Base-by-base conservation (phyloP, 352 stramenopile genomes). In the Phytophthora constricta region DNA sequence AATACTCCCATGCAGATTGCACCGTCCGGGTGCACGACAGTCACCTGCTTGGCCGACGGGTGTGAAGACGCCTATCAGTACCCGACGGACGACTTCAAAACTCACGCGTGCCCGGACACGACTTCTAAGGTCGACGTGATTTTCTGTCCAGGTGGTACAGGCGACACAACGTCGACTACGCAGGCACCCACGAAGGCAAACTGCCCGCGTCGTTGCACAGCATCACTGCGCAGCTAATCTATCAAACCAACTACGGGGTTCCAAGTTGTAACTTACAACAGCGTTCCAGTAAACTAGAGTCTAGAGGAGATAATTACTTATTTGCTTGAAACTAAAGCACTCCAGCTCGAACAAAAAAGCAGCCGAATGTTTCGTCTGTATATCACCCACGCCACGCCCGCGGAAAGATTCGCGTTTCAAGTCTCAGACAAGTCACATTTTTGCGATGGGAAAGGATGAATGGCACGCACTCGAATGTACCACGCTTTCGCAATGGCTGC, bases 1-100 rank as follows among this genome's bases (percentile, higher is more conserved):
- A 87, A 87, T 42, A 72, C 74, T 17, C 74, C 79, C 14, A 83
- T 87, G 23, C 74, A 82, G 48, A 81, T 86, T 54, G 64, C 70
- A 1, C 77, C 77, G 22, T 59, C 51, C 17, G 76, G 72, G 28
- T 86, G 75, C 64, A 57, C 63, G 14, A 58, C 65, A 7, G 33
- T 82, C 58, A 80, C 68, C 25, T 87, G 78, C 52, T 49, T 68
- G 28, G 47, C 47, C 11, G 70, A 80, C 22, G 72, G 67, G 22
- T 87, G 78, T 41, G 22, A 31, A 8, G 76, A 87, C 16, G 72
- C 72, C 31, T 84, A 84, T 26, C 64, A 80, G 20, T 79, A 65
- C 49, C 79, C 75, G 2, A 78, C 65, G 17, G 73, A 87, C 52
- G 59, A 81, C 54, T 68, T 23, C 41, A 85, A 85, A 65, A 83